Conservation (phyloP, 768 basidiomycete species). For the Mrakia blollopis region DNA sequence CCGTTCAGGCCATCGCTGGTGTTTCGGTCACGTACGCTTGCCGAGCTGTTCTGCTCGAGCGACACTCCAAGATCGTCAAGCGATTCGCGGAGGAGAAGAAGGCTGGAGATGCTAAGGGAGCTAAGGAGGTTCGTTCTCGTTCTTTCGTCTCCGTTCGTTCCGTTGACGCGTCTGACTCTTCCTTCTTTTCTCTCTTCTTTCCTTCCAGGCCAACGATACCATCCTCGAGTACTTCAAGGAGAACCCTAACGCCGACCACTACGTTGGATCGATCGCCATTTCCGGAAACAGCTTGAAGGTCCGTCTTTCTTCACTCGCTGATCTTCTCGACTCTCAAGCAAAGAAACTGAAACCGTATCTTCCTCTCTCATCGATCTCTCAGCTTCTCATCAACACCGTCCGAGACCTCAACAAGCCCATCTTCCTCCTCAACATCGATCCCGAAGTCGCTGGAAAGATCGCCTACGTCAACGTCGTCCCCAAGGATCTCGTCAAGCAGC, state of each 20-base stretch:
- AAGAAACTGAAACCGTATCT: neutral
- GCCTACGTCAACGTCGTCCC: constrained; percentile 82
- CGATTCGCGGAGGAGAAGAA: constrained; percentile 78
- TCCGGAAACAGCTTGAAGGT: constrained; percentile 85
- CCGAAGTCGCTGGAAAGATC: constrained; percentile 60
- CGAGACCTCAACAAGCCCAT: constrained; percentile 75
- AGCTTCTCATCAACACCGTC: constrained; percentile 60
- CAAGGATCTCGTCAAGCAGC: constrained; percentile 56
- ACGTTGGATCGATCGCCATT: constrained; percentile 61
- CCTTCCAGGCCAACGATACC: constrained; percentile 61
- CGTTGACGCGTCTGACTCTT: neutral
- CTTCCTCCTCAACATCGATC: constrained; percentile 80
- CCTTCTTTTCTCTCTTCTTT: neutral
- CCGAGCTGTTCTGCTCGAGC: constrained; percentile 74
- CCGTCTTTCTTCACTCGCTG: constrained; percentile 17
- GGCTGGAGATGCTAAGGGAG: constrained; percentile 68
- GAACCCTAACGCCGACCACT: constrained; percentile 64
- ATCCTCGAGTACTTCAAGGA: constrained; percentile 70
- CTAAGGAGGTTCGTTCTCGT: constrained; percentile 62
- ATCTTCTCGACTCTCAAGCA: neutral
- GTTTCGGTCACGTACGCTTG: constrained; percentile 79
- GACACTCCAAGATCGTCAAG: constrained; percentile 65
- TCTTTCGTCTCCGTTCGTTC: neutral
- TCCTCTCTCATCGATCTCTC: neutral
- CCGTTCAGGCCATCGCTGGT: constrained; percentile 68